These are phyloP conservation scores for Wickerhamomyces pijperi DNA, from an alignment of 805 yeast species.

Conservation along the genomic window DNA sequence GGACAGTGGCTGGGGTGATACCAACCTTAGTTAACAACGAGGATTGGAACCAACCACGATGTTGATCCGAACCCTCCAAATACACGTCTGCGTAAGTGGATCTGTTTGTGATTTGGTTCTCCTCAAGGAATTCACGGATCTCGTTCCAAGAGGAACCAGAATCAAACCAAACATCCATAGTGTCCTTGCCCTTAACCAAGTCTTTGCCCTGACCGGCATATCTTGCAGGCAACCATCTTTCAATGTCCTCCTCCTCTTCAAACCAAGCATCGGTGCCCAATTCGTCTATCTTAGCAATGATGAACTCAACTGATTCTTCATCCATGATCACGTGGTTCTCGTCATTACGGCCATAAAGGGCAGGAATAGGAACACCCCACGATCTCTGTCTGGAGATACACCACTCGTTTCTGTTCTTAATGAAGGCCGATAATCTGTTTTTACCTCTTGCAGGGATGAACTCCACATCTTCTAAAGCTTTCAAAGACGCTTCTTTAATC, in stretches of 20 bases:
- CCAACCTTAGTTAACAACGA: slow-evolving; percentile 74
- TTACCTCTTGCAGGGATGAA: slow-evolving; percentile 70
- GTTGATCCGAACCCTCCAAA: slow-evolving; percentile 96
- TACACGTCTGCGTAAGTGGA: slow-evolving; percentile 66
- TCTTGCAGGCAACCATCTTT: slow-evolving; percentile 64
- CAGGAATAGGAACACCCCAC: slow-evolving; percentile 99
- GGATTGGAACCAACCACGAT: slow-evolving; percentile 98
- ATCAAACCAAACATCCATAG: slow-evolving; percentile 99
- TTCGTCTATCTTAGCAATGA: slow-evolving; percentile 42
- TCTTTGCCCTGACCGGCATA: slow-evolving; percentile 28
- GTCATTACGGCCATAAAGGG: slow-evolving; percentile 41
- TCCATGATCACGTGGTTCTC: slow-evolving; percentile 59
- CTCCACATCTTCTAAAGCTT: slow-evolving; percentile 48
- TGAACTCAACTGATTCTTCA: slow-evolving; percentile 40
- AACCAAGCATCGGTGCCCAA: slow-evolving; percentile 82
- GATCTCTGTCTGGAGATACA: slow-evolving; percentile 91
- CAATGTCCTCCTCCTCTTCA: slow-evolving; percentile 34
- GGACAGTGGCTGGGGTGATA: slow-evolving; percentile 10
- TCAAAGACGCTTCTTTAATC: slow-evolving; percentile 52
- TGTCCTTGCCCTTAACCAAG: slow-evolving; percentile 66
- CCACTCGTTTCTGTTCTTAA: slow-evolving; percentile 83
- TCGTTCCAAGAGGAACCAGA: slow-evolving; percentile 88
- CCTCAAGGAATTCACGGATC: slow-evolving; percentile 28
- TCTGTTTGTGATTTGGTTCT: slow-evolving; percentile 24
- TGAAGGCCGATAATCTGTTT: slow-evolving; percentile 61